Percentiles rank a stretch among this genome's conserved stretches.
Evolutionary conservation across 2,329 filamentous ascomycete species (phyloP).

Genomic region (Botrytis paeoniae): DNA sequence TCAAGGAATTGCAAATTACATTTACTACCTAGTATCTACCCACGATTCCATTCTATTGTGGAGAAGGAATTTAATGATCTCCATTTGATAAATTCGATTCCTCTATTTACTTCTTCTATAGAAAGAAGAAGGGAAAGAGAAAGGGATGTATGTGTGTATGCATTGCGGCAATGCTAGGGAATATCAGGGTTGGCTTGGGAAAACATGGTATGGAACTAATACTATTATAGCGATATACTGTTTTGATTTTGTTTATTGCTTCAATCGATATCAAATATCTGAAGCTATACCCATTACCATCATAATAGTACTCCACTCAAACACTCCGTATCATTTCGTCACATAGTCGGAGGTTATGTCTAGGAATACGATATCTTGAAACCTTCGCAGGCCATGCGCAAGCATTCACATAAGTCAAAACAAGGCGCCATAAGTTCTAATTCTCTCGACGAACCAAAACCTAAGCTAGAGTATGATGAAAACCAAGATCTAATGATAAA

Average conservation of each 20-base stretch:
- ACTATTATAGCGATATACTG: not conserved
- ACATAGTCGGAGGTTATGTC: not conserved
- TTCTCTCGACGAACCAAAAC: not conserved
- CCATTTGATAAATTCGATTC: too few species aligned
- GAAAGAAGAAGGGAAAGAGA: not conserved
- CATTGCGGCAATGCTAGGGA: not conserved
- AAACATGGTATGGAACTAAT: too few species aligned
- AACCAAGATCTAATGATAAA: not conserved
- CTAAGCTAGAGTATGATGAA: not conserved
- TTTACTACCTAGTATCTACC: too few species aligned
- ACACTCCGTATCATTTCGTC: not conserved
- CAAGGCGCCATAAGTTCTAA: not conserved
- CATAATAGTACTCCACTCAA: not conserved
- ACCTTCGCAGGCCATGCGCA: not conserved
- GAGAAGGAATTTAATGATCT: too few species aligned
- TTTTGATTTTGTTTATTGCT: not conserved
- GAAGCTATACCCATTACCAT: not conserved
- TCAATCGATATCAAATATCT: not conserved
- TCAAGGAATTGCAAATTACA: too few species aligned
- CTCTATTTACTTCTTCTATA: too few species aligned
- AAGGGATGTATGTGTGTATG: not conserved
- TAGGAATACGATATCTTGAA: not conserved
- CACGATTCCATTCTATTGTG: too few species aligned
- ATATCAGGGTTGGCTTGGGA: not conserved
- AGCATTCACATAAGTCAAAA: not conserved